Evolutionary conservation across 2,329 filamentous ascomycete species (phyloP), one percentile per base, ranked within the genome.

Genomic region (Colletotrichum shisoi): DNA sequence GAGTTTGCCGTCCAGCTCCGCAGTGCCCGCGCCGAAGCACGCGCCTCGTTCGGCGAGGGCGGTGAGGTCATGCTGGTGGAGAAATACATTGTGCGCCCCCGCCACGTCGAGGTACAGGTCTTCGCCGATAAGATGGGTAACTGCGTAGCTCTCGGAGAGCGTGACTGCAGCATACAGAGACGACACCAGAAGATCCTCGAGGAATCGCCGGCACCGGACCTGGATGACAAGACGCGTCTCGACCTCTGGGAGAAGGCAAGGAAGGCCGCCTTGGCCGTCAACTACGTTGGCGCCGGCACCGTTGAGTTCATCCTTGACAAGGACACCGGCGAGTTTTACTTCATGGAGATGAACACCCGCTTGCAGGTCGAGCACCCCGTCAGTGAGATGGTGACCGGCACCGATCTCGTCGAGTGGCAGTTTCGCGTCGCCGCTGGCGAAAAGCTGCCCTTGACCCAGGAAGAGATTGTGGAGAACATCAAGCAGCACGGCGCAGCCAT

Each of bases 281-380:
- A 87, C n/a, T 97, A 97, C 73, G 90, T 91, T n/a, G 92, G 91
- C 7, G 93, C 92, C 9, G 93, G 93, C 1, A 97, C 93, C 0
- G 91, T 97, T 21, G 93, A 97, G 78, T 97, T 94, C 74, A 91
- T 97, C 49, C 89, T 96, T 5, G 93, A 97, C 77, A 91, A 93
- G 75, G 88, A 92, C 72, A 89, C 88, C 6, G 91, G 89, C 54
- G 86, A 90, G 49, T 97, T 95, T 77, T 97, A 87, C 78, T 92
- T 92, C 72, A 90, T 91, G 85, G 90, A 92, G 79, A 91, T 92
- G 85, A 91, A 92, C 74, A 97, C 95, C 0, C 86, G 95, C 58
- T 82, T 99, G 21, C 95, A 99, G 78, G 95, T 99, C 57, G 95
- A 99, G 80, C 95, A 99, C 74, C 95, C 95, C 0, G 95, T 98